Evolutionary conservation across 768 basidiomycete genomes (phyloP), one percentile per base, ranked within the genome.

Genomic region (Psilocybe azurescens): DNA sequence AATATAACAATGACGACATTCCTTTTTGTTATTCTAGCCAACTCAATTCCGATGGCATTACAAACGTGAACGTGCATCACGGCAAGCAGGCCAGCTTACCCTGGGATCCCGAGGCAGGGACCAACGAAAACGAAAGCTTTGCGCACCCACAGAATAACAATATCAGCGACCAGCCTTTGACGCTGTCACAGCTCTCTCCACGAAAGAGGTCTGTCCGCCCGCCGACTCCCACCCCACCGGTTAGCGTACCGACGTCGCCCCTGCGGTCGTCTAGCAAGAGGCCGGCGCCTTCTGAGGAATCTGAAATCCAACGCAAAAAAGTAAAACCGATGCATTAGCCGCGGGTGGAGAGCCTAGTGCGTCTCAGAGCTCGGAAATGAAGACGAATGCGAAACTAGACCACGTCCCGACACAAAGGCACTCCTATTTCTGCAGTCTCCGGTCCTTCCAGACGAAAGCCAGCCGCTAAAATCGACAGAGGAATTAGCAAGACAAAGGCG

Each of bases 201-300:
- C 59, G 64, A 63, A 71, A 71, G 59, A 33, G 41, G 28, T 47
- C 52, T 47, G 14, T 46, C 38, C 28, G 13, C 53, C 14, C 38
- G 14, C 24, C 50, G 46, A 60, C 44, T 63, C 63, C 65, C 61
- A 66, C 65, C 63, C 63, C 67, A 55, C 61, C 66, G 60, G 60
- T 50, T 58, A 62, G 63, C 48, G 66, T 50, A 16, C 72, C 72
- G 55, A 69, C 69, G 55, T 79, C 82, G 4, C 79, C 82, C 54
- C 74, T 78, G 73, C 76, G 81, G 63, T 71, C 67, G 29, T 74
- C 81, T 24, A 78, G 69, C 66, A 89, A 88, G 73, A 85, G 87
- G 65, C 73, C 76, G 61, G 78, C 70, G 36, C 72, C 74, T 36
- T 58, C 74, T 39, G 54, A 59, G 38, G 55, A 30, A 13, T 58